Evolutionary conservation across 148 eudicot genomes (phyloP), one percentile per base, ranked within the genome.

Genomic region (Tetragonia tetragonoides): DNA sequence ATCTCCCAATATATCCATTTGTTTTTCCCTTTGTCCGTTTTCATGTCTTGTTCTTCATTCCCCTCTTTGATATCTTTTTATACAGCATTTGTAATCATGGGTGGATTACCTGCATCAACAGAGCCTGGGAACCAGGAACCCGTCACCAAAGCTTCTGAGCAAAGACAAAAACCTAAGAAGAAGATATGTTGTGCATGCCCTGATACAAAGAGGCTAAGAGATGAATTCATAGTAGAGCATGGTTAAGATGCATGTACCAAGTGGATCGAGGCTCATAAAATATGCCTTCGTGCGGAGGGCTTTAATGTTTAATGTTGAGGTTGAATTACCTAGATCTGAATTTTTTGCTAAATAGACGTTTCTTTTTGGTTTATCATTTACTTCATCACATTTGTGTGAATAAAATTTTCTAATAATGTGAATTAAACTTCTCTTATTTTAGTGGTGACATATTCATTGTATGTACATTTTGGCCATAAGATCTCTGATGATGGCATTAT

Each of bases 221-320:
- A 94, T 62, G 98, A 94, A 87, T 94, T 97, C 70, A 71, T 94
- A 66, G 98, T 94, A 76, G 87, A 88, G 82, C 83, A 94, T 74
- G 98, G 98, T 66, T 97, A 94, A 87, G 83, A 81, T 70, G 90
- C 93, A 12, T 94, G 98, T 73, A 62, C 85, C 20, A 94, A 94
- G 77, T 92, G 92, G 97, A 94, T 94, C 28, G 95, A 94, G 70
- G 98, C 97, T 80, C 98, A 94, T 80, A 84, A 75, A 78, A 83
- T 79, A 66, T 94, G 98, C 77, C 97, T 94, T 79, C 95, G 97
- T 20, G 89, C 98, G 4, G 98, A 94, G 85, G 97, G 98, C 49
- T 94, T 94, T 83, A 92, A 90, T 80, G 88, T 94, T 73, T 92
- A 73, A 88, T 56, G 6, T 14, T 49, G 39, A 38, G 10, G 38